These are phyloP conservation scores for Lactarius sp. DNA, from an alignment of 768 basidiomycete species.

Conservation along the genomic window DNA sequence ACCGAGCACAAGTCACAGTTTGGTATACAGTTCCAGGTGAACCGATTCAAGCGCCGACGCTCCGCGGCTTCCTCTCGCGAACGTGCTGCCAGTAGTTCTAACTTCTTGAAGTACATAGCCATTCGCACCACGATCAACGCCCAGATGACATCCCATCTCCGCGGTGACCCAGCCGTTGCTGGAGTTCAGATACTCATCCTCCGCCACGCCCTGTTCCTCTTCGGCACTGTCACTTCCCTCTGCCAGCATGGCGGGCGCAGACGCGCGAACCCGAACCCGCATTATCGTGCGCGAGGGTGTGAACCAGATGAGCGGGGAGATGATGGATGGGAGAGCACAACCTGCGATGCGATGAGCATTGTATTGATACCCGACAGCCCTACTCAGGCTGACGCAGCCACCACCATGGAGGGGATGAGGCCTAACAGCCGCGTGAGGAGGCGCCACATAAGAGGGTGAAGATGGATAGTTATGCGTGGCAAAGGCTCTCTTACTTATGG, in stretches of 20 bases:
- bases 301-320: slow-evolving; percentile 73
- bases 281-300: slow-evolving; percentile 66
- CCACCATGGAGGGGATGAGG: slow-evolving; percentile 74
- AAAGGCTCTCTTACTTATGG: slow-evolving; percentile 26
- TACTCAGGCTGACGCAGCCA: slow-evolving; percentile 70
- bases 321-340: slow-evolving; percentile 79
- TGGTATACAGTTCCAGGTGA: no score
- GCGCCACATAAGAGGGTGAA: slow-evolving; percentile 70
- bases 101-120: background rate
- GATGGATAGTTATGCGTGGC: slow-evolving; percentile 15
- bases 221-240: slow-evolving; percentile 6
- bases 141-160: slow-evolving; percentile 54
- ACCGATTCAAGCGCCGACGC: no score
- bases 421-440: slow-evolving; percentile 76
- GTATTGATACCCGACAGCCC: slow-evolving; percentile 67
- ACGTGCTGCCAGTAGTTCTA: no score
- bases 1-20: no score
- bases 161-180: slow-evolving; percentile 54
- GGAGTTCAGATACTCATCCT: slow-evolving; percentile 49
- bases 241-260: background rate
- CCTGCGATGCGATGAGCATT: slow-evolving; percentile 84
- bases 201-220: slow-evolving; percentile 23
- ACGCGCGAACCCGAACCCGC: slow-evolving; percentile 39
- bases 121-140: slow-evolving; percentile 42
- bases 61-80: no score